Percentiles rank a stretch among this genome's conserved stretches.
These are phyloP conservation scores for Osmanthus fragrans DNA, from an alignment of 257 asterid species.

Conservation along the genomic window DNA sequence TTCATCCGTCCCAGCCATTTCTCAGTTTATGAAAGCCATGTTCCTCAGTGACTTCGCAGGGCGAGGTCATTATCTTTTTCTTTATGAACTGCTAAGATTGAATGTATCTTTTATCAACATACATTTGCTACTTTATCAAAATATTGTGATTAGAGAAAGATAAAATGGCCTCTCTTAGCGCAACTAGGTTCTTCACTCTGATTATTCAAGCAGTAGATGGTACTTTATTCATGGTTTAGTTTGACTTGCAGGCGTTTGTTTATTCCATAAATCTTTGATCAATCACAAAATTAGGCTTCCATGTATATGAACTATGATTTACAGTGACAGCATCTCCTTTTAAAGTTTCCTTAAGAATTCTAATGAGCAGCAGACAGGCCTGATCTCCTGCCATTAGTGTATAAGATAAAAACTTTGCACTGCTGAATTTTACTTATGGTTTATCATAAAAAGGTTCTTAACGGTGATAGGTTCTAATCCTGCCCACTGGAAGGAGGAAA, in stretches of 20 bases:
- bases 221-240: conserved; percentile 27
- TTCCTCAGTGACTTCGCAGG: conserved; percentile 10
- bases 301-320: not conserved
- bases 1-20: not conserved
- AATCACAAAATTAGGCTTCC: not conserved
- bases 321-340: not conserved
- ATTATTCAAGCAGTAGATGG: conserved; percentile 20
- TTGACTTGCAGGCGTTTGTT: conserved; percentile 30
- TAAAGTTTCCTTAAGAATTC: not conserved
- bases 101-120: conserved; percentile 17
- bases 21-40: not conserved
- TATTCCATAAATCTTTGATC: not conserved
- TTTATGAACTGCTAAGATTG: conserved; percentile 11
- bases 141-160: conserved; percentile 21
- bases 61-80: not conserved
- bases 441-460: no score
- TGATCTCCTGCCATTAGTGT: no score
- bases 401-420: no score
- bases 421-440: no score
- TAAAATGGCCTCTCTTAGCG: conserved; percentile 24
- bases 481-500: no score
- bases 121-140: conserved; percentile 20
- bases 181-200: conserved; percentile 21
- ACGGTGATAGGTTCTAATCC: no score
- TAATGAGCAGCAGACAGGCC: no score